These are phyloP conservation scores for Hypoxylon lenormandii DNA, from an alignment of 495 filamentous ascomycete species.

Conservation along the genomic window DNA sequence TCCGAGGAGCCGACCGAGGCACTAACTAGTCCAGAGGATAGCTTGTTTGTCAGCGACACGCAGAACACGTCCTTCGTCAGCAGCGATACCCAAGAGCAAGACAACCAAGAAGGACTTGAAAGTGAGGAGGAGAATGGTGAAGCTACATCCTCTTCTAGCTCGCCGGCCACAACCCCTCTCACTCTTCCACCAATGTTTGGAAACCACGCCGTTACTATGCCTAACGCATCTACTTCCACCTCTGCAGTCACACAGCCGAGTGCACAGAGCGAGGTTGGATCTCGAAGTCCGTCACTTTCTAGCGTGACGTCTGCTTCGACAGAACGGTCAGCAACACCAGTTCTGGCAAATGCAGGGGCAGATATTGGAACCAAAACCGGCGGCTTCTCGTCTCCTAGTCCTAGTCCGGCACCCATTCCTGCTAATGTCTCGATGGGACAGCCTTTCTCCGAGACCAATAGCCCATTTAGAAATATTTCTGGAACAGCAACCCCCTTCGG, in stretches of 20 bases:
- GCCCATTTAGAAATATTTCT: not conserved
- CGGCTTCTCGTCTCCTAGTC: not conserved
- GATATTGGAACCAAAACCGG: not conserved
- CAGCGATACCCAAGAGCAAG: constrained; percentile 7
- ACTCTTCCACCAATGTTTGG: constrained; percentile 14
- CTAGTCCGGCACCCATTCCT: not conserved
- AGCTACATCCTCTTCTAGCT: constrained; percentile 1
- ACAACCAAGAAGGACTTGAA: not conserved
- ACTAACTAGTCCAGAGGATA: constrained; percentile 21
- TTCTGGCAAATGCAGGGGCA: not conserved
- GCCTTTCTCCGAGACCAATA: not conserved
- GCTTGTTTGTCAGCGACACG: constrained; percentile 52
- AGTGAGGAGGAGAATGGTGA: constrained; percentile 6
- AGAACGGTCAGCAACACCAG: not conserved
- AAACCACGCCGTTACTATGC: constrained; percentile 13
- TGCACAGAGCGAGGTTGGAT: not conserved
- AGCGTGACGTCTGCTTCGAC: not conserved
- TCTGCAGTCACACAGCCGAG: constrained; percentile 1
- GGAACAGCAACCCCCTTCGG: constrained; percentile 1
- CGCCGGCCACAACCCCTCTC: not conserved
- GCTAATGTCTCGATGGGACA: constrained; percentile 2
- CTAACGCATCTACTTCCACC: not conserved
- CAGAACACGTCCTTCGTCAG: constrained; percentile 14
- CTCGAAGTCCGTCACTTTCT: not conserved
- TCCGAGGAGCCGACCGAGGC: not conserved